Evolutionary conservation across 768 basidiomycete genomes (phyloP).

Genomic region (Daedalea quercina): DNA sequence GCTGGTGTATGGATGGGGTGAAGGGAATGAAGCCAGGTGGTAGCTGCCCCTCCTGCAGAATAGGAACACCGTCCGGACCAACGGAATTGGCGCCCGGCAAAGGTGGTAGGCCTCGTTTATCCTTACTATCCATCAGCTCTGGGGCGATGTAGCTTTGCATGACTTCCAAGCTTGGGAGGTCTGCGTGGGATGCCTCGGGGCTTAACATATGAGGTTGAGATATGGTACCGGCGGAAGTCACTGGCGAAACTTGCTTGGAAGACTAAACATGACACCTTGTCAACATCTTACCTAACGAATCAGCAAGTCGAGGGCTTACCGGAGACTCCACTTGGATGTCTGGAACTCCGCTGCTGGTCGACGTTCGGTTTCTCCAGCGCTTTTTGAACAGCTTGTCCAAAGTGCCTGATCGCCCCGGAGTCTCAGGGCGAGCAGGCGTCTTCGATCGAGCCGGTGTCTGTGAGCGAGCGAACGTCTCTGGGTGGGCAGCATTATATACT

Average conservation of each 20-base stretch:
- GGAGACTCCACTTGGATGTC: constrained; percentile 20
- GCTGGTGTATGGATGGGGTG: constrained; percentile 3
- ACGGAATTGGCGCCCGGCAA: constrained; percentile 1
- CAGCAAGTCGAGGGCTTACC: constrained; percentile 8
- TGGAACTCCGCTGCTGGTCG: constrained; percentile 12
- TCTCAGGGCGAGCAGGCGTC: constrained; percentile 2
- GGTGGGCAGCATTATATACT: neutral
- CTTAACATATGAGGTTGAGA: constrained; percentile 23
- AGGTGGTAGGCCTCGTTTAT: constrained; percentile 3
- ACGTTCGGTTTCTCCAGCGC: constrained; percentile 7
- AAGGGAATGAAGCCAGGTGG: constrained; percentile 13
- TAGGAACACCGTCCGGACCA: neutral
- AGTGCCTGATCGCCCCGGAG: constrained; percentile 4
- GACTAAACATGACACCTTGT: constrained; percentile 11
- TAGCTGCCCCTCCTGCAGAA: constrained; percentile 3
- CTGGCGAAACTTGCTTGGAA: constrained; percentile 12
- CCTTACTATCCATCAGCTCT: constrained; percentile 6
- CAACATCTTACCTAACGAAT: neutral
- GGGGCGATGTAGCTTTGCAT: constrained; percentile 7
- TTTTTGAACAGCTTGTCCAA: constrained; percentile 16
- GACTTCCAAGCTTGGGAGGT: constrained; percentile 10
- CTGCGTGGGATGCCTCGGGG: constrained; percentile 19
- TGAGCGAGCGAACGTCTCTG: neutral
- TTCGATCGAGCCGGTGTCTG: constrained; percentile 3
- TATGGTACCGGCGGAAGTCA: constrained; percentile 8